A percentile compares a stretch with the other conserved stretches of the same genome.
Conservation (phyloP, 2,329 filamentous ascomycete genomes). For the Neoascochyta sp. region DNA sequence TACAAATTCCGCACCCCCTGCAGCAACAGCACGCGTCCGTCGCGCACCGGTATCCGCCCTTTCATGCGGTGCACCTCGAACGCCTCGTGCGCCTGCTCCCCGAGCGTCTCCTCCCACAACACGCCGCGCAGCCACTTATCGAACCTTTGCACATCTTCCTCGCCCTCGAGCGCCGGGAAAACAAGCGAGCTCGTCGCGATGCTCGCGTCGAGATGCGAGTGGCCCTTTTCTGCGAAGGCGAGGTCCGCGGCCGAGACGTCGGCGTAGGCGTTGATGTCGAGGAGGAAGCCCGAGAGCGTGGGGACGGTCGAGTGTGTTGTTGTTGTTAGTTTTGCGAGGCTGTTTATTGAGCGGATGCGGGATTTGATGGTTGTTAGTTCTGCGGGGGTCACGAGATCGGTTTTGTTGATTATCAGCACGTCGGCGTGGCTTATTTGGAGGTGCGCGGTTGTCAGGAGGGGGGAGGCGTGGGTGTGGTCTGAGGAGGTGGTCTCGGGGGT, state of each 20-base stretch:
- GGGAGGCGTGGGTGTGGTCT: constrained; percentile 60
- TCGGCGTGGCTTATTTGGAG: constrained; percentile 96
- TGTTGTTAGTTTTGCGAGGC: constrained; percentile 75
- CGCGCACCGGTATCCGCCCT: constrained; percentile 64
- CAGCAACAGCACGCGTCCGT: constrained; percentile 69
- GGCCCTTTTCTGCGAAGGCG: constrained; percentile 70
- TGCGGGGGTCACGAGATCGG: constrained; percentile 69
- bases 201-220: constrained; percentile 88
- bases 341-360: constrained; percentile 81
- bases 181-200: constrained; percentile 79
- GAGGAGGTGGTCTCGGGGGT: too few species aligned
- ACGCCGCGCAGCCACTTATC: constrained; percentile 80
- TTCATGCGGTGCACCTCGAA: constrained; percentile 90
- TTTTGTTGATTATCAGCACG: constrained; percentile 91
- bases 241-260: constrained; percentile 63
- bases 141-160: constrained; percentile 58
- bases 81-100: constrained; percentile 12
- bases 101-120: constrained; percentile 71
- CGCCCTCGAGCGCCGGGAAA: constrained; percentile 58
- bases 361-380: constrained; percentile 67
- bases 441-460: constrained; percentile 84
- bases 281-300: constrained; percentile 74
- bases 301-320: constrained; percentile 79
- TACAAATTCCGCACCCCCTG: constrained; percentile 94
- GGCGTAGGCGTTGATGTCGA: constrained; percentile 93